phyloP scores from a whole-genome alignment of 164 flowering plant species.

The Vitis rotundifolia region DNA sequence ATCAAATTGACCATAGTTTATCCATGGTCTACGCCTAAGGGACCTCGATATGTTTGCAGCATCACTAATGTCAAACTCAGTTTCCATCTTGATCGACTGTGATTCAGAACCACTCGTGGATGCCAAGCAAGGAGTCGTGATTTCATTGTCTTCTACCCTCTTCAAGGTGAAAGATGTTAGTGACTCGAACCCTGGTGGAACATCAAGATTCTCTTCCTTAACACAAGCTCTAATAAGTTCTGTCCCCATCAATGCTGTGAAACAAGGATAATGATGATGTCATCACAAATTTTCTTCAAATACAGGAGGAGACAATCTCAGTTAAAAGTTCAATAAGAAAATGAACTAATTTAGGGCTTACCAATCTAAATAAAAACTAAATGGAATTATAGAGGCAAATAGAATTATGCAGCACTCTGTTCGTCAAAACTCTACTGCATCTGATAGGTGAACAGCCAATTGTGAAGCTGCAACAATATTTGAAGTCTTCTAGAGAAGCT shows the following conservation, averaged over 20 bases:
- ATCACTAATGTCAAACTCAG: conserved; percentile 27
- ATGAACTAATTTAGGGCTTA: background rate
- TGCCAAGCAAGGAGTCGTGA: conserved; percentile 24
- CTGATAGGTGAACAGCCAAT: background rate
- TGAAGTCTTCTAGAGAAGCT: conserved; percentile 2
- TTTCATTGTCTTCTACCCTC: conserved; percentile 30
- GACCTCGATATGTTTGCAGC: conserved; percentile 35
- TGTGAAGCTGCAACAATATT: background rate
- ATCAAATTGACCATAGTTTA: conserved; percentile 47
- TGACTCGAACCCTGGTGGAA: conserved; percentile 77
- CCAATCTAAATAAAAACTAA: background rate
- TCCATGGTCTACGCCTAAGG: conserved; percentile 43
- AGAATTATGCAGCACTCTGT: background rate
- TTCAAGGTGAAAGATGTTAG: conserved; percentile 46
- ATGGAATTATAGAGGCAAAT: background rate
- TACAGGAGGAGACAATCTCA: background rate
- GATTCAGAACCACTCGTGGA: conserved; percentile 33
- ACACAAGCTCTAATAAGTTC: conserved; percentile 47
- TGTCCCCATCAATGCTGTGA: conserved; percentile 50
- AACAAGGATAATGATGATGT: background rate
- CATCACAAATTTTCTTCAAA: background rate
- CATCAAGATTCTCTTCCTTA: conserved; percentile 63
- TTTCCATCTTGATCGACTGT: conserved; percentile 28
- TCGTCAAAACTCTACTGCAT: background rate
- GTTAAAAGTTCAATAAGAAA: background rate